Evolutionary conservation across 2,329 filamentous ascomycete species (phyloP), one percentile per base, ranked within the genome.

Genomic region (Arthrinium puccinioides): DNA sequence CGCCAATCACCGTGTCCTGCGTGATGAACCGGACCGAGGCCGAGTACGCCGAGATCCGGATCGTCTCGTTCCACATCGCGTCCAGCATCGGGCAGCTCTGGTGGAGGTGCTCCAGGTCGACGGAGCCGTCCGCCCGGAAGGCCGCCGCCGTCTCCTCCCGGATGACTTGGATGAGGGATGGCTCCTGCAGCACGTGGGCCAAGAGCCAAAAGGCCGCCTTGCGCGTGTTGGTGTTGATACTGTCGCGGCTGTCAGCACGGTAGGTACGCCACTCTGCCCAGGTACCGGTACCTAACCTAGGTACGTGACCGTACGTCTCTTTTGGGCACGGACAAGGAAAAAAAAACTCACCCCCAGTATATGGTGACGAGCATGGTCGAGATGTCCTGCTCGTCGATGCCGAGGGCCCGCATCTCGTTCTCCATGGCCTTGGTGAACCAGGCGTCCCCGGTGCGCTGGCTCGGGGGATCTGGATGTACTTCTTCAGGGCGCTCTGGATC

Each of bases 51-150:
- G 53, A 47, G 6, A 43, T 37, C 4, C 62, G 59, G 20, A 60
- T 49, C 11, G 53, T 56, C 43, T 66, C 62, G 27, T 66, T 57
- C 35, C 57, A 55, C 0, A 53, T 44, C 4, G 60, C 61, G 3
- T 64, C 27, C 0, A 62, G 47, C 3, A 62, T 43, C 0, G 59
- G 60, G 29, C 61, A 64, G 11, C 8, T 7, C 6, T n/a, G 16
- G n/a, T 27, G 23, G 8, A 36, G 32, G 23, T 19, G 23, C 9
- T 27, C 13, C 4, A 36, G 24, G 23, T 36, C 33, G 21, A 36
- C 14, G 1, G 19, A 9, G 18, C 21, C 16, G 9, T 36, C 24
- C 3, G 14, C 33, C 10, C 19, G 9, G 19, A 36, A 36, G 8
- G 18, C 6, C n/a, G 33, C 14, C 9, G 15, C 33, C n/a, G 33